These are phyloP conservation scores for Termitomyces sp. DNA, from an alignment of 768 basidiomycete genomes.

Conservation along the genomic window DNA sequence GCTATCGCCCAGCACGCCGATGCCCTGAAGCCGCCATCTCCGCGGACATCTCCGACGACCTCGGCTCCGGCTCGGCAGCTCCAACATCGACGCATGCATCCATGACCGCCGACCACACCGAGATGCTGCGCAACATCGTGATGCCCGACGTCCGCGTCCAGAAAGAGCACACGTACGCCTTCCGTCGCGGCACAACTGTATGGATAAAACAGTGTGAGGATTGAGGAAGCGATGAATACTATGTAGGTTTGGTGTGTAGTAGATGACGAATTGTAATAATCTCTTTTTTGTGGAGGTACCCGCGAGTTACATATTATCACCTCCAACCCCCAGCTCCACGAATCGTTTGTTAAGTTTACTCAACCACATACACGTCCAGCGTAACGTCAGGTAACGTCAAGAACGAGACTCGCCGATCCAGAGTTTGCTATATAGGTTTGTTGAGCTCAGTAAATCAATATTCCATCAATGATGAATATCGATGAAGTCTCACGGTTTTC, in stretches of 20 bases:
- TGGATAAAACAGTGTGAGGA: conserved; percentile 79
- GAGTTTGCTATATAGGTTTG: too few species aligned
- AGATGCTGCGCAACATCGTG: conserved; percentile 92
- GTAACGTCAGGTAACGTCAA: too few species aligned
- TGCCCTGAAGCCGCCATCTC: conserved; percentile 86
- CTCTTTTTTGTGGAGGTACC: not conserved
- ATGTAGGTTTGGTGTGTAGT: conserved; percentile 33
- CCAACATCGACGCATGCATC: conserved; percentile 98
- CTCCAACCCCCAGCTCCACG: too few species aligned
- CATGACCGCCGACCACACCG: conserved; percentile 81
- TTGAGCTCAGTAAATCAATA: too few species aligned
- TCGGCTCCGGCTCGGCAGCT: conserved; percentile 97
- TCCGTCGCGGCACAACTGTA: conserved; percentile 85
- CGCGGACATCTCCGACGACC: conserved; percentile 98
- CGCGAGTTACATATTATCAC: too few species aligned
- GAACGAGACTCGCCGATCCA: too few species aligned
- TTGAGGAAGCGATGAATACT: conserved; percentile 82
- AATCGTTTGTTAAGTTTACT: too few species aligned
- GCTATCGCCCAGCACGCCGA: conserved; percentile 74
- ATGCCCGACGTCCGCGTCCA: conserved; percentile 84
- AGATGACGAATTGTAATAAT: not conserved
- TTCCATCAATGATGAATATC: too few species aligned
- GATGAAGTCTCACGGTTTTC: too few species aligned
- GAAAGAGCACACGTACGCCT: conserved; percentile 71
- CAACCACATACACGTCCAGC: too few species aligned